These are phyloP conservation scores for Pseudotsuga menziesii DNA, from an alignment of 75 land plant genomes.

Conservation along the genomic window DNA sequence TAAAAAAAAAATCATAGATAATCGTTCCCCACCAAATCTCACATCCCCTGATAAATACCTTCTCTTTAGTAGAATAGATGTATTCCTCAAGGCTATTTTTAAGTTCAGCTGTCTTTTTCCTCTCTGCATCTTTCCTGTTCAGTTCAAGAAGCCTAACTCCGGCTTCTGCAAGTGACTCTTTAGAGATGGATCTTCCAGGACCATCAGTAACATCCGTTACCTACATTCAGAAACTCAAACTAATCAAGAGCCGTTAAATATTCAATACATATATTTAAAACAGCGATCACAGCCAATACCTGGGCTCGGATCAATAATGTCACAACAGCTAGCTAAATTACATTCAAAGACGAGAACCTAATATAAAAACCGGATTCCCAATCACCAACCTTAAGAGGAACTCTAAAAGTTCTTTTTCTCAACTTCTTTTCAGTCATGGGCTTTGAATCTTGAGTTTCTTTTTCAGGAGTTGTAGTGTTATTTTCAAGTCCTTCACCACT, in stretches of 20 bases:
- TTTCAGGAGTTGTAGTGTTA: slow-evolving; percentile 19
- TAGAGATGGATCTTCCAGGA: slow-evolving; percentile 55
- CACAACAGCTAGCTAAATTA: not conserved
- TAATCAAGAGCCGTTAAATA: not conserved
- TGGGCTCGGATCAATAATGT: not conserved
- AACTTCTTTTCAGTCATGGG: slow-evolving; percentile 63
- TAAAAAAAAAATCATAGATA: not conserved
- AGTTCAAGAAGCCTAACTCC: slow-evolving; percentile 57
- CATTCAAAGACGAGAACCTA: not conserved
- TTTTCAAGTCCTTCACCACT: slow-evolving; percentile 14
- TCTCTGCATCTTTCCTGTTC: slow-evolving; percentile 70
- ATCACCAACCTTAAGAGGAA: slow-evolving; percentile 70
- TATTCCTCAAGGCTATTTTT: slow-evolving; percentile 90
- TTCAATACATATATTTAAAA: not conserved
- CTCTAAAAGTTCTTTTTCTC: slow-evolving; percentile 72
- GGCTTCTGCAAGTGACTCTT: slow-evolving; percentile 56
- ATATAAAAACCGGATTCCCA: not conserved
- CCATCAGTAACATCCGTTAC: slow-evolving; percentile 59
- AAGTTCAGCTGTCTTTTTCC: slow-evolving; percentile 77
- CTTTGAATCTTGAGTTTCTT: slow-evolving; percentile 17
- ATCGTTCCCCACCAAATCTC: not conserved
- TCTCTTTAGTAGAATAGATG: slow-evolving; percentile 83
- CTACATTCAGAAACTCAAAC: slow-evolving; percentile 23
- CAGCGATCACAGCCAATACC: not conserved
- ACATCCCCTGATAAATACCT: slow-evolving; percentile 36